phyloP scores from a whole-genome alignment of 2,329 filamentous ascomycete genomes.

The Neofusicoccum sp. region DNA sequence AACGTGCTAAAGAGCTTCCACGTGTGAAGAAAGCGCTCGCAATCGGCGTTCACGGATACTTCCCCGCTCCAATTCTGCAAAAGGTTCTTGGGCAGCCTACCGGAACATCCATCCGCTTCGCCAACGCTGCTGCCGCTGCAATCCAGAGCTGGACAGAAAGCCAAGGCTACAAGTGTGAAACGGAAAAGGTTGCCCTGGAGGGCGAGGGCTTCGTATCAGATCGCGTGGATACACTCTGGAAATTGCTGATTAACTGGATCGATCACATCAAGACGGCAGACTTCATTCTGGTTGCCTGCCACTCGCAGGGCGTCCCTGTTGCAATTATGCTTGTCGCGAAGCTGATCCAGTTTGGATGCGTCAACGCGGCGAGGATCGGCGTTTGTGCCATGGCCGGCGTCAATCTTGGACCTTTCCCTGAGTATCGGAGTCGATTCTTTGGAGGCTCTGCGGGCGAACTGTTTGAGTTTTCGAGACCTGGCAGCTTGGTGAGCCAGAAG shows the following conservation, averaged over 20 bases:
- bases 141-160: constrained; percentile 79
- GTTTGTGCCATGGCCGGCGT: constrained; percentile 90
- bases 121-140: constrained; percentile 78
- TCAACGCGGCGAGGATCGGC: constrained; percentile 73
- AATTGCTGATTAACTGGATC: constrained; percentile 89
- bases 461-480: constrained; percentile 85
- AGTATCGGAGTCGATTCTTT: constrained; percentile 86
- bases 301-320: constrained; percentile 94
- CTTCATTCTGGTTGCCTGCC: constrained; percentile 86
- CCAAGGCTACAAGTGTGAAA: constrained; percentile 72
- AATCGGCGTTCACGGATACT: constrained; percentile 92
- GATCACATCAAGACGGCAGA: constrained; percentile 85
- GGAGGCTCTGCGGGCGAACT: constrained; percentile 83
- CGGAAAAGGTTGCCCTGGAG: constrained; percentile 92
- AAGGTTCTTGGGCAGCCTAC: constrained; percentile 92
- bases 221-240: constrained; percentile 90
- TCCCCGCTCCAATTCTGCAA: constrained; percentile 83
- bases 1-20: constrained; percentile 64
- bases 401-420: constrained; percentile 86
- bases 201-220: constrained; percentile 91
- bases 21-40: constrained; percentile 82
- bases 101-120: constrained; percentile 90
- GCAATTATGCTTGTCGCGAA: constrained; percentile 90
- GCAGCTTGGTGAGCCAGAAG: constrained; percentile 77
- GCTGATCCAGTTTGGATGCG: constrained; percentile 83